Percentiles rank a stretch among this genome's conserved stretches.
These are phyloP conservation scores for Coccinonectria pachysandricola DNA, from an alignment of 2,329 filamentous ascomycete genomes.

Conservation along the genomic window DNA sequence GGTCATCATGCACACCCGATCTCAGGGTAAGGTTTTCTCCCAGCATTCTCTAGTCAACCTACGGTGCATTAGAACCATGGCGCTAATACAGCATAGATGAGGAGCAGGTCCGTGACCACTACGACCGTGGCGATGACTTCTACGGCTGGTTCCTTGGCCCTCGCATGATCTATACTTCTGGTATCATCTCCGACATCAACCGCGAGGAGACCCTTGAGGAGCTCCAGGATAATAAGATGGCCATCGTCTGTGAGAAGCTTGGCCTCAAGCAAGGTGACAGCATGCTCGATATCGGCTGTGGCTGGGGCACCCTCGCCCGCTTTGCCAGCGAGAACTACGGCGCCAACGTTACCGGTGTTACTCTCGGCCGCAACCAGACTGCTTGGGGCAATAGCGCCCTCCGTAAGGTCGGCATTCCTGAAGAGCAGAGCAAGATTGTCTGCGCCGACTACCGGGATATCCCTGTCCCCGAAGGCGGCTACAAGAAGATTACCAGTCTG, in stretches of 20 bases:
- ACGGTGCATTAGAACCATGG: too few relatives aligned
- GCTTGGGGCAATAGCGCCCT: conserved; percentile 92
- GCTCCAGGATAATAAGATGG: conserved; percentile 95
- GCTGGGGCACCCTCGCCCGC: conserved; percentile 92
- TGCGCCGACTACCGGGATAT: conserved; percentile 98
- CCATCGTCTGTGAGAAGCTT: conserved; percentile 93
- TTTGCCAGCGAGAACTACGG: conserved; percentile 91
- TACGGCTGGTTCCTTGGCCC: conserved; percentile 98
- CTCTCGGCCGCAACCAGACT: conserved; percentile 90
- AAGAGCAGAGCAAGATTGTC: conserved; percentile 82
- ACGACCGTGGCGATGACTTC: conserved; percentile 96
- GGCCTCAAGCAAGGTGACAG: conserved; percentile 68
- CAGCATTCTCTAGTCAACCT: neutral
- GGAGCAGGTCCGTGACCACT: conserved; percentile 95
- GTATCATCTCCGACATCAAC: conserved; percentile 80
- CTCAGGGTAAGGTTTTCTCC: conserved; percentile 47
- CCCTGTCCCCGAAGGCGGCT: conserved; percentile 56
- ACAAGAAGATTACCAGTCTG: conserved; percentile 92
- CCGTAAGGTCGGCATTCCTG: conserved; percentile 67
- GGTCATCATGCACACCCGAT: conserved; percentile 83
- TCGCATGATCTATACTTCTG: conserved; percentile 97
- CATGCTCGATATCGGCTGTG: conserved; percentile 91
- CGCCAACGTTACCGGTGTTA: conserved; percentile 77
- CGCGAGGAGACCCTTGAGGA: conserved; percentile 86
- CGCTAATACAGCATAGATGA: conserved; percentile 44